Evolutionary conservation across 75 land plant species (phyloP).

Genomic region (Chamaecyparis obtusa): DNA sequence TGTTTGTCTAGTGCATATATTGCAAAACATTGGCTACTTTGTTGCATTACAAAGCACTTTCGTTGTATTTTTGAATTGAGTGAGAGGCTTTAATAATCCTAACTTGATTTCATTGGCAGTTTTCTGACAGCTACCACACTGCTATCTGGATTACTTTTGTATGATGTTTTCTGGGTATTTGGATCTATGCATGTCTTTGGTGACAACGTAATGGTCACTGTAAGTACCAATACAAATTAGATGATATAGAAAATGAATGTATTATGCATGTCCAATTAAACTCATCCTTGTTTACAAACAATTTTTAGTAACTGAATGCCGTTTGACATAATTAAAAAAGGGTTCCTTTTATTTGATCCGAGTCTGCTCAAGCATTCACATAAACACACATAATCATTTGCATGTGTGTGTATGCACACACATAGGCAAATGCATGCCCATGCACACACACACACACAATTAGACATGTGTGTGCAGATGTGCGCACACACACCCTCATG

Average conservation of each 20-base stretch:
- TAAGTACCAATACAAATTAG: slow-evolving; percentile 20
- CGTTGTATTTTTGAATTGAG: neutral
- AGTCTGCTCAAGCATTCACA: neutral
- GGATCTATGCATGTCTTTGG: slow-evolving; percentile 55
- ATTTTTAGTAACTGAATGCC: neutral
- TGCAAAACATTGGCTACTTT: neutral
- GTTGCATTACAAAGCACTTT: neutral
- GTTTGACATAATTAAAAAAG: neutral
- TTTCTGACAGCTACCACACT: slow-evolving; percentile 47
- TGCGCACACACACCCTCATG: too few species aligned
- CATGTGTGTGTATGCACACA: too few species aligned
- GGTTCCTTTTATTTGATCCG: neutral
- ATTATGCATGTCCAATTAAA: neutral
- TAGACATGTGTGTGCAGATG: neutral
- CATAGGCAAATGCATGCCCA: too few species aligned
- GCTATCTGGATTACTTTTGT: slow-evolving; percentile 48
- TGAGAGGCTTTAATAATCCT: neutral
- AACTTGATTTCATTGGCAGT: slow-evolving; percentile 22
- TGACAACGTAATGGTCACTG: slow-evolving; percentile 57
- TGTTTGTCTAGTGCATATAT: neutral
- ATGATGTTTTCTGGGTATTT: slow-evolving; percentile 64
- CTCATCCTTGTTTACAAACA: neutral
- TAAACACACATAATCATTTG: too few species aligned
- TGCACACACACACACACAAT: too few species aligned
- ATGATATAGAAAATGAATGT: neutral